phyloP scores from a whole-genome alignment of 257 asterid species.

The Solanum raphanifolium region DNA sequence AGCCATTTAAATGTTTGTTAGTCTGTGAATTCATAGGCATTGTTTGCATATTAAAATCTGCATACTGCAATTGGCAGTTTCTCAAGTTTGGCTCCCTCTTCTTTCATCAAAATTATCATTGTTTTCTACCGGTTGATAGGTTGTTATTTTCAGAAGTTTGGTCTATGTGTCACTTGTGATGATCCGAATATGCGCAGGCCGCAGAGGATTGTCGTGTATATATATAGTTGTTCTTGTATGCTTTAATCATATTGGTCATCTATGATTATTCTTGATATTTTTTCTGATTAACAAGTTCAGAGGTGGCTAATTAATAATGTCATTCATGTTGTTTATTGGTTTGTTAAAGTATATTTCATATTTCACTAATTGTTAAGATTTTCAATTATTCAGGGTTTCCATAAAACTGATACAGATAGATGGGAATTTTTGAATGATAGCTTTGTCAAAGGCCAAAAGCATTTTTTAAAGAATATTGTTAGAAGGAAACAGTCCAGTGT shows the following conservation, averaged over 20 bases:
- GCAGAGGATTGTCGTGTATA: background rate
- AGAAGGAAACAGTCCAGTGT: slow-evolving; percentile 52
- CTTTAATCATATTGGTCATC: background rate
- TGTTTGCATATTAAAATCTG: background rate
- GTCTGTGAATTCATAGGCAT: background rate
- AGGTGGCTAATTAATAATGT: background rate
- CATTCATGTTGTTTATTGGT: background rate
- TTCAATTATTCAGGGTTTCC: slow-evolving; percentile 59
- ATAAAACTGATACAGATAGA: slow-evolving; percentile 74
- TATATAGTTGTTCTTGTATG: background rate
- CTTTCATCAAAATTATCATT: background rate
- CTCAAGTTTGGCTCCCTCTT: background rate
- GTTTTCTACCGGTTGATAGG: background rate
- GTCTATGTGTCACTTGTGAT: background rate
- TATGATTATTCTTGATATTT: background rate
- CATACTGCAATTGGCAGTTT: background rate
- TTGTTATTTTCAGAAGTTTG: background rate
- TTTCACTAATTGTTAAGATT: background rate
- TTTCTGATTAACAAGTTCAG: background rate
- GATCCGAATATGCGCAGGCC: background rate
- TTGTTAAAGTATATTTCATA: background rate
- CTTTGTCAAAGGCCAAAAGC: slow-evolving; percentile 73
- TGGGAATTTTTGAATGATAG: slow-evolving; percentile 84
- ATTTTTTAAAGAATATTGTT: slow-evolving; percentile 64
- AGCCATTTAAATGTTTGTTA: background rate